Evolutionary conservation across 129 eudicot genomes (phyloP), one percentile per base, ranked within the genome.

Genomic region (Flaveria trinervia): DNA sequence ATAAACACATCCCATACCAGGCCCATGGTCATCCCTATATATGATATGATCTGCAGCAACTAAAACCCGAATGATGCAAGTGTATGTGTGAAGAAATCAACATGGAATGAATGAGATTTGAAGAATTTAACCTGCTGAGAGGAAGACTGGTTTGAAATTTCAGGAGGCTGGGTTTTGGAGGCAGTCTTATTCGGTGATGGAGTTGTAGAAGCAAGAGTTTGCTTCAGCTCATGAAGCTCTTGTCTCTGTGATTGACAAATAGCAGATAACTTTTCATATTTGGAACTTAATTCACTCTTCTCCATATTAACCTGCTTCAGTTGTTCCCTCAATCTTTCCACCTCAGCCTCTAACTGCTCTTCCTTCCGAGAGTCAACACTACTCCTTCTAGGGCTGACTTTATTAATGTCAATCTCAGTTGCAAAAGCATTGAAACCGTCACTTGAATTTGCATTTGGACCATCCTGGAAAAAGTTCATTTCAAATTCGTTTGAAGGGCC

Each of bases 161-260:
- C 36, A 30, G 36, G 5, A 30, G 36, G 5, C 33, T 28, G 77
- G 72, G 71, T 23, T 77, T 83, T 85, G 7, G 83, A 72, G 68
- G 39, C 73, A 13, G 77, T 91, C 71, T 51, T 68, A 81, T 78
- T 90, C 57, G 91, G 93, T 49, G 36, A 30, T 30, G 90, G 91
- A 80, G 91, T 84, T 80, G 79, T 87, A 12, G 96, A 85, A 79
- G 97, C 90, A 82, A 95, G 83, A 71, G 91, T 82, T 83, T 89
- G 96, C 82, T 95, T 95, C 70, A 92, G 91, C 71, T 92, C 99
- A 71, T 89, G 94, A 56, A 95, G 83, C 87, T 95, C 99, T 71
- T 92, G 99, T 65, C 99, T 83, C 83, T 95, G 99, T 76, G 97
- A 89, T 23, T 89, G 81, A 71, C 99, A 95, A 73, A 95, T 92